Percentiles rank a stretch among this genome's conserved stretches.
Evolutionary conservation across 2,329 filamentous ascomycete species (phyloP).

Genomic region (Metarhizium humberi): DNA sequence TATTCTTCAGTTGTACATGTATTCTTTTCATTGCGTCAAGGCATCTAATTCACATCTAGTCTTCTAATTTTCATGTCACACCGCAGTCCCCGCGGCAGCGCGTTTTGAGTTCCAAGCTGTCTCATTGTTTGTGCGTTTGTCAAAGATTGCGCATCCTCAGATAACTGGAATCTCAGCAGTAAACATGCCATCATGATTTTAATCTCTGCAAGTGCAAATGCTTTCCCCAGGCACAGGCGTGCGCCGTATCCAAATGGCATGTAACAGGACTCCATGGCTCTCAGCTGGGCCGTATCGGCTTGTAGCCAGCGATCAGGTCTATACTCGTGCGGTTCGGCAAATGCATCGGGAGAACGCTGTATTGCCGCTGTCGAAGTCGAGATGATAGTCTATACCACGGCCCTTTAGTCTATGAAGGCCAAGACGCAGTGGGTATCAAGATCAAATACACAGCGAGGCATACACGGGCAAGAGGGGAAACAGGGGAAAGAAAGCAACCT

Average conservation of each 20-base stretch:
- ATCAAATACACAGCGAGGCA: too few species aligned
- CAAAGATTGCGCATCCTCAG: not conserved
- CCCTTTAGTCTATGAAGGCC: too few species aligned
- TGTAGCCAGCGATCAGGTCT: not conserved
- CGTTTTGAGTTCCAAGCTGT: not conserved
- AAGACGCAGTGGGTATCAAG: too few species aligned
- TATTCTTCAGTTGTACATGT: too few species aligned
- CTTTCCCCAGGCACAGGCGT: not conserved
- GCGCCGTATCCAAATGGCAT: not conserved
- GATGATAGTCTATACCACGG: not conserved
- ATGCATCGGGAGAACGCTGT: not conserved
- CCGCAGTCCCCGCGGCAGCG: not conserved
- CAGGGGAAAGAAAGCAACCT: not conserved
- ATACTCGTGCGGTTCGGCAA: not conserved
- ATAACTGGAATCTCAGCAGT: not conserved
- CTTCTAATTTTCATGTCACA: not conserved
- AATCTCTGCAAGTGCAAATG: not conserved
- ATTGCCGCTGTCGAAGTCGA: not conserved
- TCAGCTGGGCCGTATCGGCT: not conserved
- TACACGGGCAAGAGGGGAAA: too few species aligned
- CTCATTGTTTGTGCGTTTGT: not conserved
- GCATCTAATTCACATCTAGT: not conserved
- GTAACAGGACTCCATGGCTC: not conserved
- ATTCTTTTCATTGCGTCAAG: not conserved
- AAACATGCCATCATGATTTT: not conserved